Evolutionary conservation across 139 green algal species (phyloP).

Genomic region (Haematococcus sp.): DNA sequence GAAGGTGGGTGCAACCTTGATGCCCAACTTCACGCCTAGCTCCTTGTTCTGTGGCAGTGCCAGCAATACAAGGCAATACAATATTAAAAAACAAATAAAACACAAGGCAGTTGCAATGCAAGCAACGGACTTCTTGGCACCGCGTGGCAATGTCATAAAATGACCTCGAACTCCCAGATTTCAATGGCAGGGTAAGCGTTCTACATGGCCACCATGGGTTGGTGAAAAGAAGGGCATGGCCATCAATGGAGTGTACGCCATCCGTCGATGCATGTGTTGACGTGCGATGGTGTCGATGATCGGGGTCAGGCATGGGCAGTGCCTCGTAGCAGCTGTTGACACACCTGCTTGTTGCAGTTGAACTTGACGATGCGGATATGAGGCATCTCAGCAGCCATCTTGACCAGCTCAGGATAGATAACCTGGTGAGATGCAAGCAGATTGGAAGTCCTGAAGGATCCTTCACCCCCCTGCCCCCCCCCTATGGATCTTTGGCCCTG

Average conservation of each 20-base stretch:
- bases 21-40: conserved; percentile 48
- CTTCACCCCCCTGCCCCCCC: too few species aligned
- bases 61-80: not conserved
- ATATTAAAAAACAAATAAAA: too few species aligned
- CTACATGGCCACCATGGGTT: too few species aligned
- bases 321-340: not conserved
- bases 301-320: not conserved
- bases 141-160: not conserved
- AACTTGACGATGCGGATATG: conserved; percentile 71
- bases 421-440: conserved; percentile 18
- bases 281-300: too few species aligned
- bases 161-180: not conserved
- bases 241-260: not conserved
- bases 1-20: conserved; percentile 51
- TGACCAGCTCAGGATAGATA: conserved; percentile 71
- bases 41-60: conserved; percentile 4
- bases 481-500: not conserved
- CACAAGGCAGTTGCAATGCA: not conserved
- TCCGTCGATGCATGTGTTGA: not conserved
- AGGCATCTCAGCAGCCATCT: conserved; percentile 42
- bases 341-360: conserved; percentile 70
- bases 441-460: not conserved
- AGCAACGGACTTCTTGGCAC: not conserved
- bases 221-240: too few species aligned
- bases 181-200: too few species aligned